Base-by-base conservation (phyloP, 306 rosid species). In the Inga oerstediana region DNA sequence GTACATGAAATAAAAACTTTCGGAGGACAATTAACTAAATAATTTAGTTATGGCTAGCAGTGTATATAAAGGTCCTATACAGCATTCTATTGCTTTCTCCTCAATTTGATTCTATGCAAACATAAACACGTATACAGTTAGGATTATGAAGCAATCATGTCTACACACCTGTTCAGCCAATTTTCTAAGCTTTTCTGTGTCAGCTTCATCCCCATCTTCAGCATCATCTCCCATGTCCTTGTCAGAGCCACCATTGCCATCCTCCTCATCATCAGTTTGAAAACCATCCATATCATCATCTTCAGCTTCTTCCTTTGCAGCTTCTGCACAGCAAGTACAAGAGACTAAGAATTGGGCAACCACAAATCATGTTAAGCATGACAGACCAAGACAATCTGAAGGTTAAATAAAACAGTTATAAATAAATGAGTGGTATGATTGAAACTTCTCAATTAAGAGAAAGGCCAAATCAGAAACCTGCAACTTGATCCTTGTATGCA, bases 281-380 rank as follows among this genome's bases (percentile, higher is more conserved):
- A 93, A 91, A 81, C 97, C 98, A 89, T 95, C 98, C 98, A 95
- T 95, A 75, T 93, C 97, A 85, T 95, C 98, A 71, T 95, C 98
- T 86, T 95, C 98, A 52, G 82, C 94, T 83, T 91, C 97, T 70
- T 89, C 97, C 80, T 95, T 92, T 30, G 97, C 92, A 87, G 96
- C 91, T 84, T 93, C 98, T 94, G 89, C 86, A 83, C 67, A 74
- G 56, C 19, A 84, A 78, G 51, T 73, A 73, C 69, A 70, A 52
- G 39, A 76, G 51, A 77, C 75, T 14, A 78, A 74, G 74, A 70
- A 74, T 54, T 61, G 43, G 74, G 77, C 34, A 81, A 48, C 52
- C 32, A 83, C 70, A 64, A 30, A 78, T 15, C 71, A 61, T 56
- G 20, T 35, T 49, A 8, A 56, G 17, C 4, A 64, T 15, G 44